Percentiles rank a stretch among this genome's conserved stretches.
Evolutionary conservation across 345 rosid genomes (phyloP).

Genomic region (Carallia pectinifolia): DNA sequence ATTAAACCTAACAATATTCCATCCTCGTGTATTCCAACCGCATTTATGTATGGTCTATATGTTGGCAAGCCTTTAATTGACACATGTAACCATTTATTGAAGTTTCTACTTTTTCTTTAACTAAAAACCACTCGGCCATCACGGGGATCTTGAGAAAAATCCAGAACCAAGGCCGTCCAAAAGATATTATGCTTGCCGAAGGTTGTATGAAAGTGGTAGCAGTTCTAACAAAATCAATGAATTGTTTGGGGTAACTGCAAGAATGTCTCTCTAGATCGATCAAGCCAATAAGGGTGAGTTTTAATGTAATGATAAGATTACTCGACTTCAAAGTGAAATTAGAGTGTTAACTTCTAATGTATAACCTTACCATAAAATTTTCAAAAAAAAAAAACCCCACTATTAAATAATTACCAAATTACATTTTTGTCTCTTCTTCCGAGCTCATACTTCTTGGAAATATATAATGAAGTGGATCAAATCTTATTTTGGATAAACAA

Average conservation of each 20-base stretch:
- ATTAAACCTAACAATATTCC: conserved; percentile 9
- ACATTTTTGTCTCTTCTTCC: background rate
- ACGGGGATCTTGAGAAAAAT: conserved; percentile 33
- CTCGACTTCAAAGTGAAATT: no score
- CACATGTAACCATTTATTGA: conserved; percentile 20
- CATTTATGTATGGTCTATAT: conserved; percentile 1
- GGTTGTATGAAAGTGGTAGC: background rate
- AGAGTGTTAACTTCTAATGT: no score
- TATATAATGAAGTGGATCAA: background rate
- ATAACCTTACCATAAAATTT: no score
- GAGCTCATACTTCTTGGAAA: background rate
- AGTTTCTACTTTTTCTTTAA: conserved; percentile 9
- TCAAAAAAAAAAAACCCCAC: background rate
- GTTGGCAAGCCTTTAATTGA: background rate
- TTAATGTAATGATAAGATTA: no score
- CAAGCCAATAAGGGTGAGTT: no score
- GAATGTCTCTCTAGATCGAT: background rate
- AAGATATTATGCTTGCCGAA: background rate
- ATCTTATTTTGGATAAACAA: background rate
- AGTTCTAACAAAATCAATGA: background rate
- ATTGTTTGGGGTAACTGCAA: background rate
- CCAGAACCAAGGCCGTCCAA: conserved; percentile 22
- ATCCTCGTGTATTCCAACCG: conserved; percentile 9
- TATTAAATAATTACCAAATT: background rate
- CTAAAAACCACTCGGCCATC: conserved; percentile 16